Conservation (phyloP, 805 yeast genomes). For the Ogataea dorogensis region DNA sequence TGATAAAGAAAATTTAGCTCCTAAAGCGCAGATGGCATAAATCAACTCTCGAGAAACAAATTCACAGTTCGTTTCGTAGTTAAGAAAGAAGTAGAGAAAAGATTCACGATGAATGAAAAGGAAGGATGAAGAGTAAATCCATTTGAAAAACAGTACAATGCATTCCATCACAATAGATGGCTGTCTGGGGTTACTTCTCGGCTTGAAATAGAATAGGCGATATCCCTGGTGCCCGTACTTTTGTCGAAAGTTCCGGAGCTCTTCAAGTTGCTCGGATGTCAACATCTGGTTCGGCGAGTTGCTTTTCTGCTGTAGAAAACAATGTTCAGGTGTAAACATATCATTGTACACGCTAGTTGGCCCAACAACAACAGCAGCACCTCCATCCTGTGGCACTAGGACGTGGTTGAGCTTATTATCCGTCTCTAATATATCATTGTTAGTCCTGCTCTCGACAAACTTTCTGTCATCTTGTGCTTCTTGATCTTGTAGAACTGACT, state of each 20-base stretch:
- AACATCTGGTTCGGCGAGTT: slow-evolving; percentile 2
- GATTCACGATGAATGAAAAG: slow-evolving; percentile 62
- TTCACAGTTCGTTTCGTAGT: slow-evolving; percentile 47
- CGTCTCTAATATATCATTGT: background rate
- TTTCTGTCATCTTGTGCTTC: background rate
- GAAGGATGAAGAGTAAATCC: slow-evolving; percentile 61
- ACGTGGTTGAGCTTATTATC: slow-evolving; percentile 9
- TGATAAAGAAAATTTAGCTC: slow-evolving; percentile 47
- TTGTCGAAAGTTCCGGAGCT: slow-evolving; percentile 8
- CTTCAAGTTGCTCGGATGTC: slow-evolving; percentile 6
- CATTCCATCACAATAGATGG: slow-evolving; percentile 9
- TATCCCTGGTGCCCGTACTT: slow-evolving; percentile 11
- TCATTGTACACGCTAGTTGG: slow-evolving; percentile 16
- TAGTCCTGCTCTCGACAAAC: background rate
- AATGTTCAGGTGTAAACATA: no score
- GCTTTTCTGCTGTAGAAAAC: no score
- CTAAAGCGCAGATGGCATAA: slow-evolving; percentile 56
- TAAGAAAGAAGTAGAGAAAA: slow-evolving; percentile 55
- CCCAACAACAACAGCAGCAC: slow-evolving; percentile 12
- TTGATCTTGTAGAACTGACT: no score
- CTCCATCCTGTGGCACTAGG: slow-evolving; percentile 11
- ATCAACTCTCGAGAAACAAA: slow-evolving; percentile 54
- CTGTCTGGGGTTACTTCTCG: slow-evolving; percentile 3
- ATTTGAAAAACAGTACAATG: slow-evolving; percentile 40
- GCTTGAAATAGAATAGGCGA: slow-evolving; percentile 12